These are phyloP conservation scores for Cadophora malorum DNA, from an alignment of 2,329 filamentous ascomycete species.

Conservation along the genomic window DNA sequence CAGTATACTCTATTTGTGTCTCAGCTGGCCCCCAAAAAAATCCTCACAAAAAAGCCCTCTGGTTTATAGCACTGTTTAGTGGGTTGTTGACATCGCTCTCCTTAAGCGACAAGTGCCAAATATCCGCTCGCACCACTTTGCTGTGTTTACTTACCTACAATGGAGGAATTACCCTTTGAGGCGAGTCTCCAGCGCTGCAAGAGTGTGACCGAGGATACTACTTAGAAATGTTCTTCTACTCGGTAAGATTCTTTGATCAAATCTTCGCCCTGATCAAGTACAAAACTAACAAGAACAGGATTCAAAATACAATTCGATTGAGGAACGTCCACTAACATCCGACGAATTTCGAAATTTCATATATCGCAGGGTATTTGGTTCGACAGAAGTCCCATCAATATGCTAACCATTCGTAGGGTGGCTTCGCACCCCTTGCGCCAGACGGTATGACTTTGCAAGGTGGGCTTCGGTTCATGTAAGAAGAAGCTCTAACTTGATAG, in stretches of 20 bases:
- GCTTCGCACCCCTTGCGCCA: slow-evolving; percentile 39
- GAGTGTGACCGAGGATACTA: slow-evolving; percentile 40
- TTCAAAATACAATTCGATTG: slow-evolving; percentile 38
- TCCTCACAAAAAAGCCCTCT: no score
- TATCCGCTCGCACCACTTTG: no score
- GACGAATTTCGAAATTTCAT: slow-evolving; percentile 46
- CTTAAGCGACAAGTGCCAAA: no score
- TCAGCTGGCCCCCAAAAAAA: no score
- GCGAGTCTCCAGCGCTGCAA: slow-evolving; percentile 40
- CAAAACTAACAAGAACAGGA: slow-evolving; percentile 36
- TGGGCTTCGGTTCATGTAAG: slow-evolving; percentile 35
- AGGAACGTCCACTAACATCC: slow-evolving; percentile 42
- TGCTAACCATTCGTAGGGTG: slow-evolving; percentile 31
- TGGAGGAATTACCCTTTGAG: slow-evolving; percentile 47
- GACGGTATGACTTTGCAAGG: slow-evolving; percentile 33
- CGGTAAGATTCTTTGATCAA: slow-evolving; percentile 32
- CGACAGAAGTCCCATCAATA: slow-evolving; percentile 23
- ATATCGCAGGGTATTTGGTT: slow-evolving; percentile 38
- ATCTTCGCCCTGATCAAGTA: background rate
- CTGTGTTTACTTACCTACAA: slow-evolving; percentile 15
- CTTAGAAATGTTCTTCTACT: slow-evolving; percentile 44
- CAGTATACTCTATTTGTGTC: no score
- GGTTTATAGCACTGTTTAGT: no score
- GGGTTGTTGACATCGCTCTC: no score
- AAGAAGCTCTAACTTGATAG: background rate